Evolutionary conservation across 257 asterid genomes (phyloP).

Genomic region (Capsicum rhomboideum): DNA sequence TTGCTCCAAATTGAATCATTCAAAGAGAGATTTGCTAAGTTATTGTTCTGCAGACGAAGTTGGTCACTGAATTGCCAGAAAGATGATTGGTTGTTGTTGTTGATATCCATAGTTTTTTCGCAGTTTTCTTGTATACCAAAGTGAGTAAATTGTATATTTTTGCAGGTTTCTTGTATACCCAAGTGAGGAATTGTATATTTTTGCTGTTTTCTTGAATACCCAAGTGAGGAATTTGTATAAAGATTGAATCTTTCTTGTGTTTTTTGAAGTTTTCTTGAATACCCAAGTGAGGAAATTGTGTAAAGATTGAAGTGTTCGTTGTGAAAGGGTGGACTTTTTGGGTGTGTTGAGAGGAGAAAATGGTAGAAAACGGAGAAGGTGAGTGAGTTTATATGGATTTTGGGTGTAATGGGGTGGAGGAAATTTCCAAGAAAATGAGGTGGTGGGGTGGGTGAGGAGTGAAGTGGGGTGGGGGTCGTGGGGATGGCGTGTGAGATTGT

Average conservation of each 20-base stretch:
- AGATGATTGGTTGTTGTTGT: conserved; percentile 59
- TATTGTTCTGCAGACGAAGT: conserved; percentile 64
- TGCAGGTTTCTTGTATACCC: neutral
- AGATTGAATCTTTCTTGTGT: neutral
- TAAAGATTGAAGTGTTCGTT: too few species aligned
- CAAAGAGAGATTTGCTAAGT: conserved; percentile 54
- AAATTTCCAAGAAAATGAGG: neutral
- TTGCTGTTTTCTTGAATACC: neutral
- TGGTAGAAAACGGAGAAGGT: neutral
- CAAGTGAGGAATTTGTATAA: neutral
- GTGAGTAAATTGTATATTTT: neutral
- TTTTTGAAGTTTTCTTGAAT: too few species aligned
- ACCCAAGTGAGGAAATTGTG: too few species aligned
- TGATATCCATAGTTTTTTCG: neutral
- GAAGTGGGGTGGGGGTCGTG: conserved; percentile 19
- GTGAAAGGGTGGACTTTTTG: too few species aligned
- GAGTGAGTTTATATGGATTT: neutral
- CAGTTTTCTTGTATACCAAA: neutral
- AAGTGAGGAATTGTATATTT: neutral
- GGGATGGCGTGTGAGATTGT: conserved; percentile 57
- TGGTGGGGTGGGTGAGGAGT: neutral
- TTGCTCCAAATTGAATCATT: conserved; percentile 95
- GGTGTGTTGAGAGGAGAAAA: too few species aligned
- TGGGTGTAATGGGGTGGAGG: conserved; percentile 8
- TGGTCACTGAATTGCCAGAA: conserved; percentile 95